Conservation (phyloP, 345 rosid genomes). For the Litchi chinensis region DNA sequence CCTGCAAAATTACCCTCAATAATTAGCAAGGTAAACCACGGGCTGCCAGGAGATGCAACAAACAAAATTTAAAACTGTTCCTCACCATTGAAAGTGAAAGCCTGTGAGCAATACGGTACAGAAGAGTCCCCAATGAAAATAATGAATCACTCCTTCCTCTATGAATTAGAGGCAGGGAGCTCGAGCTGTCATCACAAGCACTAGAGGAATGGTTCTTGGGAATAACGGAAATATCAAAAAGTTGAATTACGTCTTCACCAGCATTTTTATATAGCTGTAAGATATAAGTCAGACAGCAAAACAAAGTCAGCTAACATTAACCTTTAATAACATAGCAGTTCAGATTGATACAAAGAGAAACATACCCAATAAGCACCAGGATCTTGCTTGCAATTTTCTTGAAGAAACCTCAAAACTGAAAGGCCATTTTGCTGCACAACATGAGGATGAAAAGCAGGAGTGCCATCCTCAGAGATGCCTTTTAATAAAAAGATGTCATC, state of each 20-base stretch:
- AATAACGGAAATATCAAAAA: constrained; percentile 85
- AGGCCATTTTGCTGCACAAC: constrained; percentile 96
- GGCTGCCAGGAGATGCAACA: constrained; percentile 6
- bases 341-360: constrained; percentile 9
- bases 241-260: constrained; percentile 92
- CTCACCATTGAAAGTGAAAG: constrained; percentile 87
- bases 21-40: constrained; percentile 26
- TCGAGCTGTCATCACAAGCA: constrained; percentile 51
- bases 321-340: not conserved
- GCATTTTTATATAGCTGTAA: constrained; percentile 89
- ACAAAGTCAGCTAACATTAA: constrained; percentile 7
- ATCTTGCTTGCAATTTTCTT: constrained; percentile 93
- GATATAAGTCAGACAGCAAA: constrained; percentile 15
- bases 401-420: constrained; percentile 89
- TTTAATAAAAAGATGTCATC: constrained; percentile 85
- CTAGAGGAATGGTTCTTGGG: constrained; percentile 65
- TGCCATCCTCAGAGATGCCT: constrained; percentile 92
- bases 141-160: constrained; percentile 69
- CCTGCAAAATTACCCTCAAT: constrained; percentile 45
- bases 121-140: constrained; percentile 87
- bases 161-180: constrained; percentile 57
- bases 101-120: constrained; percentile 89
- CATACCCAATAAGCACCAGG: constrained; percentile 97
- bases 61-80: constrained; percentile 16
- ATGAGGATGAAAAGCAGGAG: constrained; percentile 94